Evolutionary conservation across 2,329 filamentous ascomycete species (phyloP), one percentile per base, ranked within the genome.

Genomic region (Verticillium longisporum): DNA sequence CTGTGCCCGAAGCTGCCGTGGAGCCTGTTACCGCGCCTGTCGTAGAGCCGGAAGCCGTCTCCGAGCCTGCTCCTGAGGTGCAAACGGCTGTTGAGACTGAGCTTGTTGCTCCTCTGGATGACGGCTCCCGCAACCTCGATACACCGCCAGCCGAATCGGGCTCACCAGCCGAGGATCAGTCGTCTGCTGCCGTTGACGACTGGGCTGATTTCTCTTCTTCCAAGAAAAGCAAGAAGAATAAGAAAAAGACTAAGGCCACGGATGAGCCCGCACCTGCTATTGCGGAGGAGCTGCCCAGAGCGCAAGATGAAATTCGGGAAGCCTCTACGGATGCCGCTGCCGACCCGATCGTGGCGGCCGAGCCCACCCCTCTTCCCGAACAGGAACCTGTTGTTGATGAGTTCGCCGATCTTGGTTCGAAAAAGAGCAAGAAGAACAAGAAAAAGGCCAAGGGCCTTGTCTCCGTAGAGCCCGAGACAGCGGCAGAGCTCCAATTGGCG

Each of bases 371-470:
- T 18, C 5, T 50, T 9, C 18, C 18, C 9, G 45, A 50, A 11
- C 45, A 50, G 18, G 45, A 50, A 7, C 45, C 45, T 26, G 45
- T 18, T 26, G 18, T 10, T 18, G 45, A 50, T 13, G 45, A 50
- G 15, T 50, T n/a, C n/a, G 45, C 45, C n/a, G 45, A 50, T 6
- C 33, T 41, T n/a, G 14, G 33, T 26, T 55, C 57, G 55, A 62
- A 58, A 18, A 57, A 36, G 60, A 62, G 58, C 41, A 55, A 64
- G 31, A 60, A 59, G 11, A 56, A 57, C 13, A 60, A 62, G 31
- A 57, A 58, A 45, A 59, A 59, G 54, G 54, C 13, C 54, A 55
- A 55, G 31, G 9, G 4, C n/a, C 3, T 33, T 3, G 54, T 14
- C 31, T n/a, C 26, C 15, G 13, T 31, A 14, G 54, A 55, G 26